phyloP scores from a whole-genome alignment of 768 basidiomycete genomes.

The Neoboletus magnificus region DNA sequence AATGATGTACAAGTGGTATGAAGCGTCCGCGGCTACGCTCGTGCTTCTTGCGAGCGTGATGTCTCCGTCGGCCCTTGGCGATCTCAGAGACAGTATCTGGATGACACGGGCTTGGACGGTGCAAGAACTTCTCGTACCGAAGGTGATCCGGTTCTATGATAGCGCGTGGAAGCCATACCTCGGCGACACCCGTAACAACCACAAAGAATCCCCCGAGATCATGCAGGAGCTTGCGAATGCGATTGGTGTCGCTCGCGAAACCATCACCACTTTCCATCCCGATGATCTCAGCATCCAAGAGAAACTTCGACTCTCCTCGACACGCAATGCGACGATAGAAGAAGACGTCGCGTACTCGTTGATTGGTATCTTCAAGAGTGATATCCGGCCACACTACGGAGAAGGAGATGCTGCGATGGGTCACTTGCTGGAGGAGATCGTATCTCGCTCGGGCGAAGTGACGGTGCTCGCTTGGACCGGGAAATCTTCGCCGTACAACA shows the following conservation, averaged over 20 bases:
- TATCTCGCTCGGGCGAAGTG: neutral
- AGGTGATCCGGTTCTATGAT: slow-evolving; percentile 9
- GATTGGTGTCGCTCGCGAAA: neutral
- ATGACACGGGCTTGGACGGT: slow-evolving; percentile 16
- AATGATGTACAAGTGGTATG: slow-evolving; percentile 2
- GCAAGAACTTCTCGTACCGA: slow-evolving; percentile 14
- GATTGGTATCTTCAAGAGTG: neutral
- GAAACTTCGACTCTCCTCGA: slow-evolving; percentile 8
- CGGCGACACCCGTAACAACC: neutral
- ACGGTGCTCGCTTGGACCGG: slow-evolving; percentile 6
- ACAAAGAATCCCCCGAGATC: neutral
- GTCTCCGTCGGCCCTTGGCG: neutral
- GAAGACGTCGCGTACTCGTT: slow-evolving; percentile 7
- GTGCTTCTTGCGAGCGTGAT: neutral
- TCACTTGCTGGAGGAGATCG: slow-evolving; percentile 7
- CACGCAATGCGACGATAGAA: neutral
- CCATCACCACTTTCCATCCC: slow-evolving; percentile 1
- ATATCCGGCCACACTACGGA: slow-evolving; percentile 6
- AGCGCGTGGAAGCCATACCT: slow-evolving; percentile 10
- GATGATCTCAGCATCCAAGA: slow-evolving; percentile 2
- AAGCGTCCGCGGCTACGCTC: neutral
- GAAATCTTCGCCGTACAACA: slow-evolving; percentile 2
- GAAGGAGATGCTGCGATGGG: slow-evolving; percentile 1
- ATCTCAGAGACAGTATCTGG: slow-evolving; percentile 1
- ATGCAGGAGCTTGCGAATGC: neutral